phyloP scores from a whole-genome alignment of 139 green algal genomes.

The Chlamydomonas sphaeroides region DNA sequence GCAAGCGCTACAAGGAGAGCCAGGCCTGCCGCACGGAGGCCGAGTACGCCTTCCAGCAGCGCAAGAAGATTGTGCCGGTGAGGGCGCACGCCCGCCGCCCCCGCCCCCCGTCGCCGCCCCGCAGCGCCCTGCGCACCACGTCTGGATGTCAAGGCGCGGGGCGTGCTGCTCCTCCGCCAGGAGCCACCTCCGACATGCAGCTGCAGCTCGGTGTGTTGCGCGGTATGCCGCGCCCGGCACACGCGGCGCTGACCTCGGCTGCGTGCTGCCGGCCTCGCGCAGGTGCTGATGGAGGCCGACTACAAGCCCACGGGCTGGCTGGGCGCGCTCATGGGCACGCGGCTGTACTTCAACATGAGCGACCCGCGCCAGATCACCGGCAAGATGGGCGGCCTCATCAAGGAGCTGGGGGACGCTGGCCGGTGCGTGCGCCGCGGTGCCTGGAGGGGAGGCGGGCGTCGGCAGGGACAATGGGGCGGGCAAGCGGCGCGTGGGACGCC shows the following conservation, averaged over 20 bases:
- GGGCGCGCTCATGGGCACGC: slow-evolving; percentile 64
- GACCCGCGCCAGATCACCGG: slow-evolving; percentile 39
- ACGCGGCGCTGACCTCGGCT: no score
- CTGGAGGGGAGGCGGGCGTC: no score
- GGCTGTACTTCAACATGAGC: slow-evolving; percentile 67
- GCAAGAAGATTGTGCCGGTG: slow-evolving; percentile 61
- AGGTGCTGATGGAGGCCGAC: slow-evolving; percentile 54
- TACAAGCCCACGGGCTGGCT: slow-evolving; percentile 69
- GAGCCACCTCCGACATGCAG: no score
- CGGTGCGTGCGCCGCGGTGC: no score
- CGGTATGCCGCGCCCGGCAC: no score
- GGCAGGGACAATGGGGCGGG: no score
- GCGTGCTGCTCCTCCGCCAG: no score
- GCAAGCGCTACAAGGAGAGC: slow-evolving; percentile 66
- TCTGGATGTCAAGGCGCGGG: no score
- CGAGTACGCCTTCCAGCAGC: slow-evolving; percentile 65
- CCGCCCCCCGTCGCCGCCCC: no score
- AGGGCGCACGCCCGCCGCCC: slow-evolving; percentile 53
- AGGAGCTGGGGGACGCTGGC: slow-evolving; percentile 54
- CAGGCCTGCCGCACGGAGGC: slow-evolving; percentile 68
- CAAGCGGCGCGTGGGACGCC: no score
- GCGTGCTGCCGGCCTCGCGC: neutral
- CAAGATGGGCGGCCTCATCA: slow-evolving; percentile 52
- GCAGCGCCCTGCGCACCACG: no score
- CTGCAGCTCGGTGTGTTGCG: no score